phyloP scores from a whole-genome alignment of 1,139 yeast species.

The Casaregolazyma suthepensis region DNA sequence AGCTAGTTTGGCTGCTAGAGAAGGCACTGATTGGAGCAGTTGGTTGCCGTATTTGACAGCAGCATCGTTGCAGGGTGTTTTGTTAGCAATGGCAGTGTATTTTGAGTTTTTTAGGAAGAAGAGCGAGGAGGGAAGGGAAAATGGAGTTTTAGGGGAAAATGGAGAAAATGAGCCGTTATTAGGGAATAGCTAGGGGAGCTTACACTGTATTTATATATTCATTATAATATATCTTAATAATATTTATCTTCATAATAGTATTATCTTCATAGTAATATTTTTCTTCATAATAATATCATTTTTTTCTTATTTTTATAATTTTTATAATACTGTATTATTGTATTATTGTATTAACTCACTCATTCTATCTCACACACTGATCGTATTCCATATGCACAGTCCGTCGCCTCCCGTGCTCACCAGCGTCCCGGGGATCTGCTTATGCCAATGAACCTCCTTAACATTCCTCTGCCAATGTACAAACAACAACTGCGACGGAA shows the following conservation, averaged over 20 bases:
- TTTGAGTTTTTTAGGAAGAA: slow-evolving; percentile 26
- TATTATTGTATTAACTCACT: no score
- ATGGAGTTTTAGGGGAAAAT: not conserved
- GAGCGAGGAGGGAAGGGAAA: not conserved
- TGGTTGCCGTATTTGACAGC: slow-evolving; percentile 79
- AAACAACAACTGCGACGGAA: slow-evolving; percentile 92
- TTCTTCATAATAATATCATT: no score
- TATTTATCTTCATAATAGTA: no score
- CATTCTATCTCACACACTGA: slow-evolving; percentile 61
- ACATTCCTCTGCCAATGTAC: slow-evolving; percentile 98
- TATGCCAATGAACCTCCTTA: slow-evolving; percentile 97
- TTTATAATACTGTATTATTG: no score
- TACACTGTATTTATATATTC: no score
- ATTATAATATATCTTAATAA: no score
- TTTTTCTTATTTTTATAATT: no score
- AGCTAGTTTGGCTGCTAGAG: slow-evolving; percentile 58
- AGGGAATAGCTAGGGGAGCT: not conserved
- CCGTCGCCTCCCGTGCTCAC: slow-evolving; percentile 97
- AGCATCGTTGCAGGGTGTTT: slow-evolving; percentile 56
- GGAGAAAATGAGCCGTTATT: not conserved
- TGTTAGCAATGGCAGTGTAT: slow-evolving; percentile 48
- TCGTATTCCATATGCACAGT: slow-evolving; percentile 90
- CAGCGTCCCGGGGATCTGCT: slow-evolving; percentile 91
- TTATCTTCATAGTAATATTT: no score
- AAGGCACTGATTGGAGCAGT: slow-evolving; percentile 81